phyloP scores from a whole-genome alignment of 2,329 filamentous ascomycete genomes.

The Colletotrichum horii region DNA sequence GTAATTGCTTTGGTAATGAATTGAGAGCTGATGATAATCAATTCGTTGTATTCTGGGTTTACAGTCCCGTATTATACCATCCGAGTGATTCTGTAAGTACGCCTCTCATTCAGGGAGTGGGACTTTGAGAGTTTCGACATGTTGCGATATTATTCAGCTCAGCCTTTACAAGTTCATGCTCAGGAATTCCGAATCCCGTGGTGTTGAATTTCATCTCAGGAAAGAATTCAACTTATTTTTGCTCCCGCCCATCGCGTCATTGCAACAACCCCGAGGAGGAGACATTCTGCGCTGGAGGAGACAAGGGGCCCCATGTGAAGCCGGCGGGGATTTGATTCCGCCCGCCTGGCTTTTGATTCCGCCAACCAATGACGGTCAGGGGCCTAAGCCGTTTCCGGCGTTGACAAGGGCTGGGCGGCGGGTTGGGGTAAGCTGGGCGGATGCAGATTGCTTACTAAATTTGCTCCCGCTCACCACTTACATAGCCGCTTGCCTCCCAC shows the following conservation, averaged over 20 bases:
- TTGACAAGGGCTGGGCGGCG: neutral
- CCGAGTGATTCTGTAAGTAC: neutral
- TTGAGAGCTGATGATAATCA: neutral
- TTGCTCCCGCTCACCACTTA: neutral
- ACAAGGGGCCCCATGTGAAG: neutral
- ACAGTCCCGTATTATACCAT: neutral
- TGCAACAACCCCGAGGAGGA: neutral
- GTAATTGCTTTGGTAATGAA: neutral
- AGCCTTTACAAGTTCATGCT: neutral
- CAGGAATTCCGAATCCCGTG: neutral
- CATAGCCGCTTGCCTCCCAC: neutral
- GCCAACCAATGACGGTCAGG: neutral
- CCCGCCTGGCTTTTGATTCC: neutral
- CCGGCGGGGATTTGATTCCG: neutral
- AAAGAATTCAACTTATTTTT: neutral
- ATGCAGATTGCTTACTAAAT: neutral
- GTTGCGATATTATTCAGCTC: neutral
- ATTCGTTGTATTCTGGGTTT: neutral
- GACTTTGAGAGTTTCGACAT: neutral
- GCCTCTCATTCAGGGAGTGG: neutral
- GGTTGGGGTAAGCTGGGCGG: neutral
- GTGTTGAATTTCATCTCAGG: neutral
- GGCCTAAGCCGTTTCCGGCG: neutral
- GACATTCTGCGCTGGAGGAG: neutral
- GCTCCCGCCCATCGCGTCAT: neutral